Evolutionary conservation across 805 yeast species (phyloP), one percentile per base, ranked within the genome.

Genomic region (Lipomyces japonicus): DNA sequence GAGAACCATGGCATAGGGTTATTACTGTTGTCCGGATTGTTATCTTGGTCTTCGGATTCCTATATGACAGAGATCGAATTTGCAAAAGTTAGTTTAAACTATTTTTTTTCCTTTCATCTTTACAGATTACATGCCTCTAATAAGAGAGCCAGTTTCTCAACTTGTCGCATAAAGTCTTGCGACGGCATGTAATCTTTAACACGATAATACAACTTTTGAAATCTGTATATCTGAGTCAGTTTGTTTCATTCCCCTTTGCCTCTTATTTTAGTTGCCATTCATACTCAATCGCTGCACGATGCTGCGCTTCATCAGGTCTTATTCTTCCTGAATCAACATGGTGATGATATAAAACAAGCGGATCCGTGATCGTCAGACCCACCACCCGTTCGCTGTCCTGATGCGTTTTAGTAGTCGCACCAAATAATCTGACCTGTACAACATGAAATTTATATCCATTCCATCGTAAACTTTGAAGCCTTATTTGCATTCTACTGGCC

Each of bases 121-220:
- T n/a, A n/a, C n/a, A n/a, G n/a, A 42, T 68, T 52, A 68, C 74
- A 31, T 69, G 60, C 54, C 68, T 68, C 51, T 65, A 62, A 44
- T 66, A 54, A 39, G 12, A 36, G 48, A 9, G 61, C 39, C 19
- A 65, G 58, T 32, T 64, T 44, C 44, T 76, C 74, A 49, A 78
- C 38, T 52, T 68, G 68, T 35, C 77, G 69, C 40, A 65, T 67
- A 16, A 72, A 68, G 34, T 76, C 76, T 23, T 68, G 72, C 3
- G 80, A 74, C 0, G 89, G 87, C 2, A 58, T 59, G 63, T 84
- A 84, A 59, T 80, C 83, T 32, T 75, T 70, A 14, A 82, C 75
- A 10, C 84, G 68, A 48, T 73, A 68, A 60, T 80, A 82, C 12
- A 80, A 67, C 58, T 75, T 79, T 55, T 79, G 89, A 54, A 81